Conservation (phyloP, 2,329 filamentous ascomycete species). For the Atkinsonella hypoxylon region DNA sequence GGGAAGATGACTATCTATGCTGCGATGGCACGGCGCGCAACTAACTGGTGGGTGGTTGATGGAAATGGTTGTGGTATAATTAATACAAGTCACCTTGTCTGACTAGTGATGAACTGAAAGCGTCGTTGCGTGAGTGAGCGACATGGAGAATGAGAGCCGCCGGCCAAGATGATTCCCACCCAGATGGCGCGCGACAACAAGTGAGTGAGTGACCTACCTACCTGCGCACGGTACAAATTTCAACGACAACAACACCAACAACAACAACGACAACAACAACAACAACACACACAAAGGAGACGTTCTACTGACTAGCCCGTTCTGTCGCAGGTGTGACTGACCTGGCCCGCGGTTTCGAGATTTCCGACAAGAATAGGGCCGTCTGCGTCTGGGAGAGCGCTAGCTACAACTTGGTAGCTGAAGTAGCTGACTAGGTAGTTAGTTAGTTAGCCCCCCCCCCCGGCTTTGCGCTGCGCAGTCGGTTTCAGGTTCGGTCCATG, state of each 20-base stretch:
- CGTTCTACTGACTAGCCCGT: neutral
- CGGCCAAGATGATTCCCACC: too few species aligned
- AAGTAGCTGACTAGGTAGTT: too few species aligned
- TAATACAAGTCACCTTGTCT: too few species aligned
- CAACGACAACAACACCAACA: neutral
- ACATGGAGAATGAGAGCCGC: too few species aligned
- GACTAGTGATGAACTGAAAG: too few species aligned
- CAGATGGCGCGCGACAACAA: too few species aligned
- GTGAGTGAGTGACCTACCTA: too few species aligned
- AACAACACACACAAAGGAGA: neutral
- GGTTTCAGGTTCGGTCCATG: slow-evolving; percentile 7
- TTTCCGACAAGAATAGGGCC: neutral
- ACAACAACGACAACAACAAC: neutral
- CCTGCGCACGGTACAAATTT: too few species aligned
- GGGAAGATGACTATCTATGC: neutral
- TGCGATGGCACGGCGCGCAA: neutral
- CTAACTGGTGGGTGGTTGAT: neutral
- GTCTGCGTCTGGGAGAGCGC: neutral
- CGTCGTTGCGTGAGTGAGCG: too few species aligned
- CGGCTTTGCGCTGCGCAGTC: slow-evolving; percentile 1
- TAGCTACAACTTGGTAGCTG: neutral
- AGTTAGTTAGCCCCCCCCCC: too few species aligned
- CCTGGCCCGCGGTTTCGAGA: neutral
- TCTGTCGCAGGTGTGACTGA: neutral
- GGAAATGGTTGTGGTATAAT: too few species aligned